A percentile compares a stretch with the other conserved stretches of the same genome.
Conservation (phyloP, 1,284 basidiomycete species). For the Amylostereum areolatum region DNA sequence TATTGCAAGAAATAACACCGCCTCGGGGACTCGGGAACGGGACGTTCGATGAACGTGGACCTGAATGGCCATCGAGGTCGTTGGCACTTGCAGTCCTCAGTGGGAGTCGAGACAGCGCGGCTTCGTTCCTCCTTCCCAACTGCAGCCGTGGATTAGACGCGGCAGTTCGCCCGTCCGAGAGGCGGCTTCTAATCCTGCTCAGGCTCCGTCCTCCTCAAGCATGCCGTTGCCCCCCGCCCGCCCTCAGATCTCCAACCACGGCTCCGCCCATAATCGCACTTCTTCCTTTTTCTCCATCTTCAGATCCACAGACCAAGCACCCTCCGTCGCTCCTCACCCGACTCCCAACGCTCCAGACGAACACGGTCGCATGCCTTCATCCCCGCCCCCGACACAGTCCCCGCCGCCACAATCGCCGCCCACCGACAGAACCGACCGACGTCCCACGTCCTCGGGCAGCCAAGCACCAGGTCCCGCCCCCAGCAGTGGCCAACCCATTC, state of each 20-base stretch:
- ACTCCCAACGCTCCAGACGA: conserved; percentile 5
- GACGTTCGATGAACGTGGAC: neutral
- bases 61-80: conserved; percentile 1
- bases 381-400: neutral
- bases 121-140: conserved; percentile 43
- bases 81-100: conserved; percentile 18
- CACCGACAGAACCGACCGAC: neutral
- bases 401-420: neutral
- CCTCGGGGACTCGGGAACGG: no score
- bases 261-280: conserved; percentile 15
- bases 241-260: conserved; percentile 11
- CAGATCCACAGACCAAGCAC: conserved; percentile 8
- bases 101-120: conserved; percentile 45
- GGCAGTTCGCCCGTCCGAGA: conserved; percentile 17
- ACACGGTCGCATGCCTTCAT: neutral
- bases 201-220: conserved; percentile 11
- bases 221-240: conserved; percentile 14
- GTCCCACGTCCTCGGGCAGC: neutral
- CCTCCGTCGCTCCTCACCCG: neutral
- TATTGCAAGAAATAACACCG: no score
- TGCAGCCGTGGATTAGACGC: conserved; percentile 36
- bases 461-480: conserved; percentile 7
- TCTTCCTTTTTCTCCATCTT: conserved; percentile 42
- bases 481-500: conserved; percentile 15
- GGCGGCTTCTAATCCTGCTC: conserved; percentile 17